Evolutionary conservation across 176 grass and related monocot genomes (phyloP), one percentile per base, ranked within the genome.

Genomic region (Bolboschoenus planiculmis): DNA sequence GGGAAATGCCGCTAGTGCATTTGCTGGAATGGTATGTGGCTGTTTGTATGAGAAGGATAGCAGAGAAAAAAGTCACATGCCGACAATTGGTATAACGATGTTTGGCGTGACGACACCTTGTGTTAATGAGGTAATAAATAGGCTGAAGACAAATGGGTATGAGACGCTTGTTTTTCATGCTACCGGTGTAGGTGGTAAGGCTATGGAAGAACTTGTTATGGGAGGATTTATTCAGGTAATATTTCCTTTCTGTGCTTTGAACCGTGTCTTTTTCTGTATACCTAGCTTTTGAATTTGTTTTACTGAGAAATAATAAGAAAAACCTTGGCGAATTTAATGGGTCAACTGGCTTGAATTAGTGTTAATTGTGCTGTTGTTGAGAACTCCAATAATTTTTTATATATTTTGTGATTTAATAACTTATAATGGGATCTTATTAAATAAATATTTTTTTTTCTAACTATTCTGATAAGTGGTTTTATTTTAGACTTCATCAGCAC

Each of bases 91-190:
- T 75, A 86, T 97, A 48, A 94, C 92, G 7, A 97, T 94, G 95
- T 94, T 97, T 88, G 95, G 92, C 58, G 92, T 97, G 79, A 94
- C 95, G 54, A 97, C 92, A 43, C 84, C 87, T 54, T 97, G 95
- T 57, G 92, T 92, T 82, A 97, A 84, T 87, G 87, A 58, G 20
- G 89, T 93, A 51, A 94, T 89, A 84, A 85, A 97, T 78, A 92
- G 85, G 61, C 67, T 97, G 84, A 87, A 39, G 60, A 86, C 87
- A 84, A 89, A 94, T 88, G 92, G 95, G 6, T 97, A 89, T 84
- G 95, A 97, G 81, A 94, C 84, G 0, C 95, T 97, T 85, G 78
- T 97, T 63, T 97, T 97, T 90, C 95, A 94, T 88, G 95, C 92
- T 36, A 97, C 95, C 54, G 95, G 95, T 70, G 85, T 93, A 63